Percentiles rank a stretch among this genome's conserved stretches.
Evolutionary conservation across 2,329 filamentous ascomycete species (phyloP).

Genomic region (Xylariaceae sp.): DNA sequence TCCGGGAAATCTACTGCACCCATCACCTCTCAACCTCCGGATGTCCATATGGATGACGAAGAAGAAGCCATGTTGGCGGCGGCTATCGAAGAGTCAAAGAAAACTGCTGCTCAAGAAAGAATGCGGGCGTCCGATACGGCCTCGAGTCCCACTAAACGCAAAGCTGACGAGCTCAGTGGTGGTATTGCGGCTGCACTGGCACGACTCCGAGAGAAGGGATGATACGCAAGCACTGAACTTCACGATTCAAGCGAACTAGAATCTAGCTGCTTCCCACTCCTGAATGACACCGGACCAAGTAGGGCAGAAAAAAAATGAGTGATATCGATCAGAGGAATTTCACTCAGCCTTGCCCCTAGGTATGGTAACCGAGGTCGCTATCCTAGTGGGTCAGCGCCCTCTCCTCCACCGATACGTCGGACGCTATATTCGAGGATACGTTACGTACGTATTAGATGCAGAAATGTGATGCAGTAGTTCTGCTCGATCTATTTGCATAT

Average conservation of each 20-base stretch:
- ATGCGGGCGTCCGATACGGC: conserved; percentile 21
- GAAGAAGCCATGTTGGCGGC: conserved; percentile 58
- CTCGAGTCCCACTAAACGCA: conserved; percentile 31
- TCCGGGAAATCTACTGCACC: conserved; percentile 1
- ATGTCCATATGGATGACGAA: conserved; percentile 52
- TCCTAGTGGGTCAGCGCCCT: background rate
- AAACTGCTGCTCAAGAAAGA: conserved; percentile 44
- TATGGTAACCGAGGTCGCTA: conserved; percentile 5
- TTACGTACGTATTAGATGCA: conserved; percentile 19
- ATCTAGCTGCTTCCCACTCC: background rate
- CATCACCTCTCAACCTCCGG: conserved; percentile 32
- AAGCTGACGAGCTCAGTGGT: conserved; percentile 57
- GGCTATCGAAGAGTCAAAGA: conserved; percentile 55
- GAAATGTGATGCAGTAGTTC: background rate
- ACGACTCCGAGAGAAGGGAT: conserved; percentile 58
- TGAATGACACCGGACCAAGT: background rate
- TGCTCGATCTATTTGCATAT: conserved; percentile 11
- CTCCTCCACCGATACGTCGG: background rate
- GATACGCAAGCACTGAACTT: conserved; percentile 17
- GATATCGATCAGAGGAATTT: background rate
- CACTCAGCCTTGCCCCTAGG: background rate
- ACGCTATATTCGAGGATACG: conserved; percentile 14
- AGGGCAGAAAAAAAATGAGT: background rate
- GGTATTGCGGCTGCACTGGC: conserved; percentile 68
- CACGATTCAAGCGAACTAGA: background rate